Conservation (phyloP, 179 eudicot genomes). For the Actinidia arguta region DNA sequence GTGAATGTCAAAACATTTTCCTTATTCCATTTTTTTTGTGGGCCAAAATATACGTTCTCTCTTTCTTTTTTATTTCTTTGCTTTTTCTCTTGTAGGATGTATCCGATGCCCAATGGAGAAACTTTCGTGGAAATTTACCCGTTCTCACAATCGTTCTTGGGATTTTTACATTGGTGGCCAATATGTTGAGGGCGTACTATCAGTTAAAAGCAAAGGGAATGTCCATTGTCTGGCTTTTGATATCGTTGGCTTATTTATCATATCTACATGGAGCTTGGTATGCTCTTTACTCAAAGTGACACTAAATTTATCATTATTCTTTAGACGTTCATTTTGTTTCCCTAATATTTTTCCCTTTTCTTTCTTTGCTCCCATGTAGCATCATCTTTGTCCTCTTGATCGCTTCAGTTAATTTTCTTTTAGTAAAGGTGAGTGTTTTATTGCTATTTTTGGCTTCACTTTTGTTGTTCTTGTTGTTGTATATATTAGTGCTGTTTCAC, state of each 20-base stretch:
- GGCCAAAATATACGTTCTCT: too few species aligned
- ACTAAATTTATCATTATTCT: not conserved
- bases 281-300: slow-evolving; percentile 7
- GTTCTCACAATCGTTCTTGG: slow-evolving; percentile 77
- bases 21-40: too few species aligned
- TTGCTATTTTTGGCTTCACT: not conserved
- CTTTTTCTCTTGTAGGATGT: slow-evolving; percentile 59
- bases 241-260: slow-evolving; percentile 70
- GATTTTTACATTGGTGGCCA: slow-evolving; percentile 71
- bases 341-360: slow-evolving; percentile 16
- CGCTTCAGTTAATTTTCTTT: slow-evolving; percentile 76
- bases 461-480: not conserved
- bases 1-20: not conserved
- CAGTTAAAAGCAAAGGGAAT: slow-evolving; percentile 74
- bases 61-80: not conserved
- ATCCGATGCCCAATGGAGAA: slow-evolving; percentile 98
- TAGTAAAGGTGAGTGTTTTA: slow-evolving; percentile 71
- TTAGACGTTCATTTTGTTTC: not conserved
- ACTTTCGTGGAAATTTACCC: slow-evolving; percentile 85
- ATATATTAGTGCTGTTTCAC: not conserved
- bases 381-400: slow-evolving; percentile 67
- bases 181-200: slow-evolving; percentile 46
- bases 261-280: slow-evolving; percentile 98
- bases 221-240: slow-evolving; percentile 85
- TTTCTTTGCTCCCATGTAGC: slow-evolving; percentile 48